Evolutionary conservation across 2,329 filamentous ascomycete species (phyloP), one percentile per base, ranked within the genome.

Genomic region (Fusarium haematococcum): DNA sequence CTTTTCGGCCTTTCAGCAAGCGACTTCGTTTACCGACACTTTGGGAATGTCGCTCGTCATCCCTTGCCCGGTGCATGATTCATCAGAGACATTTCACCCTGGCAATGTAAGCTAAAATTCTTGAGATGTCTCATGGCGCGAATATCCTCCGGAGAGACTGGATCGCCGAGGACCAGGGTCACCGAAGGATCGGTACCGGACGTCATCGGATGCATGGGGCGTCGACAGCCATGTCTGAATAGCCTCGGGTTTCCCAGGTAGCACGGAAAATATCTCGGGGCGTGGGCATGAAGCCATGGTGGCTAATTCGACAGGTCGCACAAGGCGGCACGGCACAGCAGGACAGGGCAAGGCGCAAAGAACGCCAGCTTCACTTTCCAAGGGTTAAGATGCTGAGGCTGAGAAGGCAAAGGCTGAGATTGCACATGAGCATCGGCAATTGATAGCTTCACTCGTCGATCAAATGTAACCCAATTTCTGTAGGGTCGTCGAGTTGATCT

Each of bases 391-490:
- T 61, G 48, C 43, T 60, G 61, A 72, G 52, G 67, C 63, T 69
- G 50, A 35, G 14, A 50, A 27, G 16, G 14, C 23, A 50, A 11
- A 50, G 45, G 45, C 45, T 30, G 23, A 50, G 45, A 50, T 50
- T 50, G 45, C 45, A 48, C 43, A 27, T n/a, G 39, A 20, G 18
- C 27, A 30, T 14, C 33, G 20, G 43, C 9, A 6, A 63, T n/a
- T 52, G 60, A 45, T 69, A 62, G 68, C 60, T 69, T 74, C 62
- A 48, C 50, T 67, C 61, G 72, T 62, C 62, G 62, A 69, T 72
- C 71, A 63, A 66, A 74, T 74, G 71, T 50, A 75, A 74, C 72
- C 68, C 62, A 57, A 75, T 75, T 50, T 75, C 68, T 67, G 41
- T 60, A 72, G 58, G 62, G 63, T 61, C 59, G 71, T 68, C 16